Percentiles rank a stretch among this genome's conserved stretches.
Evolutionary conservation across 495 filamentous ascomycete species (phyloP).

Genomic region (Ramalina intermedia): DNA sequence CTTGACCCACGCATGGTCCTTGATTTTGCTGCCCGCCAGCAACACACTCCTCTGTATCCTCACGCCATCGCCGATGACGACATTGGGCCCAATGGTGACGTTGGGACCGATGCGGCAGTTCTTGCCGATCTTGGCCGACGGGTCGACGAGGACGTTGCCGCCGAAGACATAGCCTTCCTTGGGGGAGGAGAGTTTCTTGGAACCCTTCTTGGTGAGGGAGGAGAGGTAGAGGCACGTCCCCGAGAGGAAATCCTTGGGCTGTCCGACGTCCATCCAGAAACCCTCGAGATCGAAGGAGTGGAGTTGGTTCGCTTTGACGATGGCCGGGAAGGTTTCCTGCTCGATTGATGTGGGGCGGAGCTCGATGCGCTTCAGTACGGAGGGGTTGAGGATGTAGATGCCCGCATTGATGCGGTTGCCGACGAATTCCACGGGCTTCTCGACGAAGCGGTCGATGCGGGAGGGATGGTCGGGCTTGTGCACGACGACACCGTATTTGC

Average conservation of each 20-base stretch:
- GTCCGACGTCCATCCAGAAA: slow-evolving; percentile 99
- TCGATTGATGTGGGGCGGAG: slow-evolving; percentile 98
- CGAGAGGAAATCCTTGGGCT: slow-evolving; percentile 96
- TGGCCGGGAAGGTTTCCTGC: slow-evolving; percentile 97
- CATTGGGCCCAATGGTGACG: slow-evolving; percentile 89
- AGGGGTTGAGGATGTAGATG: slow-evolving; percentile 96
- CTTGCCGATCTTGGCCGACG: slow-evolving; percentile 90
- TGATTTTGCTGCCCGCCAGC: slow-evolving; percentile 78
- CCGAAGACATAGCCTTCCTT: slow-evolving; percentile 76
- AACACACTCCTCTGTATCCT: slow-evolving; percentile 89
- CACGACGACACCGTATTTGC: slow-evolving; percentile 97
- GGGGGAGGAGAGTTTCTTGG: slow-evolving; percentile 64
- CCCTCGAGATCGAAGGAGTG: slow-evolving; percentile 98
- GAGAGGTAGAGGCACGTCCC: slow-evolving; percentile 96
- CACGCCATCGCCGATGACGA: slow-evolving; percentile 90
- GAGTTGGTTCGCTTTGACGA: slow-evolving; percentile 77
- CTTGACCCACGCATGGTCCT: slow-evolving; percentile 99
- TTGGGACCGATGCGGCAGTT: slow-evolving; percentile 98
- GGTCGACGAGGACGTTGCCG: slow-evolving; percentile 94
- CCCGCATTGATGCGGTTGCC: slow-evolving; percentile 99
- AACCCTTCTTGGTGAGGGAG: slow-evolving; percentile 81
- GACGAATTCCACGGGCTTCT: slow-evolving; percentile 98
- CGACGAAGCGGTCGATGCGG: slow-evolving; percentile 96
- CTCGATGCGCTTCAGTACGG: slow-evolving; percentile 81
- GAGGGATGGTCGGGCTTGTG: slow-evolving; percentile 90